phyloP scores from a whole-genome alignment of 345 rosid genomes.

The Brassica incana region DNA sequence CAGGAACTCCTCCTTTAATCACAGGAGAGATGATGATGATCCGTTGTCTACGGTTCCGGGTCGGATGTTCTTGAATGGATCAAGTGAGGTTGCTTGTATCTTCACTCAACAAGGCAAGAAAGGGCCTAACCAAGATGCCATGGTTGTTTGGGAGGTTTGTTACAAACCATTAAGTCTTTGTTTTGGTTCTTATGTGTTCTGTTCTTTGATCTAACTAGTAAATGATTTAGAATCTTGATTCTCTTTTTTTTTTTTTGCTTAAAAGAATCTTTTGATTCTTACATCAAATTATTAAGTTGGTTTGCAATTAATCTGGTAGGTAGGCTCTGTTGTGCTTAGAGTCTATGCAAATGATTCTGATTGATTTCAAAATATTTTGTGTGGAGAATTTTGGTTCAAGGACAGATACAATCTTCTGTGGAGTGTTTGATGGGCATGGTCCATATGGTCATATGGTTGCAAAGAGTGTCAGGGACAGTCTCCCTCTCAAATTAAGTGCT shows the following conservation, averaged over 20 bases:
- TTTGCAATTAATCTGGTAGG: too few species aligned
- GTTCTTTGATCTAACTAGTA: neutral
- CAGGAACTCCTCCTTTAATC: constrained; percentile 59
- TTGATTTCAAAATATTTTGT: neutral
- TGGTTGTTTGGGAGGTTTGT: constrained; percentile 99
- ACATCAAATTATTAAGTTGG: too few species aligned
- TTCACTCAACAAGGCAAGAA: constrained; percentile 95
- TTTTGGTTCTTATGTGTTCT: neutral
- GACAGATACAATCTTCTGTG: constrained; percentile 84
- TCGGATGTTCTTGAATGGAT: constrained; percentile 79
- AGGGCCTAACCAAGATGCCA: constrained; percentile 97
- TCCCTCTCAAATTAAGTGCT: constrained; percentile 77
- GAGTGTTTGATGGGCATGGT: constrained; percentile 99
- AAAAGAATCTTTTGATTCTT: too few species aligned
- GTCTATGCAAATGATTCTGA: neutral
- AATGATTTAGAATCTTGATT: neutral
- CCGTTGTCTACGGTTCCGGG: constrained; percentile 72
- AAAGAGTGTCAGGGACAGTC: constrained; percentile 84
- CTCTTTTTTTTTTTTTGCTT: too few species aligned
- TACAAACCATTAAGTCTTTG: neutral
- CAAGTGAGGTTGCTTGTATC: constrained; percentile 75
- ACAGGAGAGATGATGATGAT: constrained; percentile 56
- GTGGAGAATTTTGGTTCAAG: constrained; percentile 82
- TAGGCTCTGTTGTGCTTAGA: too few species aligned
- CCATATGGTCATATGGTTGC: constrained; percentile 99